These are phyloP conservation scores for Solanum virginianum DNA, from an alignment of 257 asterid genomes.

Conservation along the genomic window DNA sequence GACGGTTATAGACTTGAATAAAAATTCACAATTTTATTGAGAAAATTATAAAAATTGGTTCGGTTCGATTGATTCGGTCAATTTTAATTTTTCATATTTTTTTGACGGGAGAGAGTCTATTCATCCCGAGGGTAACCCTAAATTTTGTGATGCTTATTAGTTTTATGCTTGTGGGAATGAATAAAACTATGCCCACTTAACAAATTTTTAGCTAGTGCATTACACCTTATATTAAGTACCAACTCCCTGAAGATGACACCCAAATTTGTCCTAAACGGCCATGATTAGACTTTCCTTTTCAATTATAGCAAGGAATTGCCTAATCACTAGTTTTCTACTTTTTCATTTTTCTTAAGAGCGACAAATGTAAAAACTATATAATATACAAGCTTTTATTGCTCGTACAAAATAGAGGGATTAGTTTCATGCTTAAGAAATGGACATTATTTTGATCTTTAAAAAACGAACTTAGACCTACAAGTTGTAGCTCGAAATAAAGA, in stretches of 20 bases:
- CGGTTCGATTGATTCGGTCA: too few relatives aligned
- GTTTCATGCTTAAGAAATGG: neutral
- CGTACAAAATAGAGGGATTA: neutral
- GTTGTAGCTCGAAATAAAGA: too few relatives aligned
- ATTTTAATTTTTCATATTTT: too few relatives aligned
- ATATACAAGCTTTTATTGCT: neutral
- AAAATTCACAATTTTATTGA: too few relatives aligned
- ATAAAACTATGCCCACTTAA: neutral
- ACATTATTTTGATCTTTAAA: neutral
- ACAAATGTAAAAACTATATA: neutral
- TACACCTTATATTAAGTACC: neutral
- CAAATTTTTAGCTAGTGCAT: neutral
- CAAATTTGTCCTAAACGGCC: constrained; percentile 24
- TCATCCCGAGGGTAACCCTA: neutral
- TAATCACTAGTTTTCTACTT: neutral
- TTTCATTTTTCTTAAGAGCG: neutral
- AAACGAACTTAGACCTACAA: neutral
- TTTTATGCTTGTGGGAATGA: neutral
- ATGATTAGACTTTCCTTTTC: constrained; percentile 4
- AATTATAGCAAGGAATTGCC: neutral
- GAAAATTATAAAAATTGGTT: too few relatives aligned
- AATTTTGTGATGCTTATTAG: neutral
- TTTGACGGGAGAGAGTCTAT: too few relatives aligned
- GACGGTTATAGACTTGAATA: too few relatives aligned
- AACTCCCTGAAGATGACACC: constrained; percentile 13